Base-by-base conservation (phyloP, 2,329 filamentous ascomycete genomes). In the Trichothecium sympodiale region DNA sequence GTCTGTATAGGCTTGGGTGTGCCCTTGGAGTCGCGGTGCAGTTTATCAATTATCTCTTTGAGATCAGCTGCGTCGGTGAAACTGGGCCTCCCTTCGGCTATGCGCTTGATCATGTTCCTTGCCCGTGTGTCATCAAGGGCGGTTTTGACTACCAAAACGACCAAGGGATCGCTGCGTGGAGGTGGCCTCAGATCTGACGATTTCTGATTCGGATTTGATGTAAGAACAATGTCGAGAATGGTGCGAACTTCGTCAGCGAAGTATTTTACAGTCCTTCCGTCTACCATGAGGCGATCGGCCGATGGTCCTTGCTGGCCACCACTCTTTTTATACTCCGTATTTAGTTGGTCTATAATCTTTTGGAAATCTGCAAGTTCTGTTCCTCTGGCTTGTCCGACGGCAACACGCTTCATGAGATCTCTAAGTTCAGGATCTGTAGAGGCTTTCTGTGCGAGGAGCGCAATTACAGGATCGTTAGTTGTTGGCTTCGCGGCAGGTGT, bases 321-420 rank as follows among this genome's bases (percentile, higher is more conserved):
- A 28, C 61, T 71, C 29, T 60, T 65, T 46, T 67, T 69, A 45
- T 71, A 71, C 41, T 77, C 71, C 1, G 57, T 57, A 3, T 80
- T 87, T 38, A 91, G 71, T 51, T 86, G 77, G 48, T 87, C 81
- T 42, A 91, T 91, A 29, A 91, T 83, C 33, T 69, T 70, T 52
- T 91, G 84, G 46, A 91, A 91, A 42, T 78, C 74, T 32, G 76
- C 75, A 10, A 91, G 60, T 52, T 91, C 82, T 12, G 77, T 71
- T 27, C 75, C 71, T 10, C 73, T 76, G 1, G 84, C 84, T 45
- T 80, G 71, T 2, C 83, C 83, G 18, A 79, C 77, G 0, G 84
- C 84, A 1, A 91, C 84, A 36, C 83, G 75, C 53, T 85, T 85
- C 84, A 91, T 91, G 0, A 91, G 64, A 26, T 81, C 77, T 38